Evolutionary conservation across 2,329 filamentous ascomycete genomes (phyloP), one percentile per base, ranked within the genome.

Genomic region (Cladosporium sp.): DNA sequence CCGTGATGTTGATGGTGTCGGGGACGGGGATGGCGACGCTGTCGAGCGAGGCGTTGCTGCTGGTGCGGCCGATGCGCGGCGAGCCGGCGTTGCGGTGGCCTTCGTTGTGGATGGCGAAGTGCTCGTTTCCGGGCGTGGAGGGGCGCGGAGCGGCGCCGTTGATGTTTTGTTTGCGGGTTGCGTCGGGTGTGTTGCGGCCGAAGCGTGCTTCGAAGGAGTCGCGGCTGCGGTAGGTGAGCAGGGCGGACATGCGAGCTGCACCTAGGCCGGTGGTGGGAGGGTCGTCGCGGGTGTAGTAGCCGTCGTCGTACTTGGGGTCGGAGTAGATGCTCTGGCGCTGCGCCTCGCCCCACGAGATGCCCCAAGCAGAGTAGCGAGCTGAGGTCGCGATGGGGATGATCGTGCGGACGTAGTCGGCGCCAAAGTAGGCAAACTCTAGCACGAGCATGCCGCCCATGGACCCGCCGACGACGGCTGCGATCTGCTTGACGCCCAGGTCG

Each of bases 171-270:
- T 88, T 86, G 76, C 90, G 91, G 6, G 90, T 90, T 0, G 93
- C 88, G 75, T 98, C 93, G 0, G 93, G 93, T 2, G 88, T 94
- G 77, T 97, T 98, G 66, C 95, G 88, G 21, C 95, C 95, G 75
- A 99, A 99, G 4, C 95, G 89, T 21, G 93, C 88, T 81, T 99
- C 95, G 72, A 99, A 99, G 0, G 95, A 98, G 80, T 99, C 94
- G 61, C 95, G 91, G 77, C 93, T 97, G 71, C 95, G 89, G 80
- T 99, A 99, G 7, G 95, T 99, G 73, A 99, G 83, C 44, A 99
- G 86, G 1, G 95, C 95, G 66, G 93, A 92, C 95, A 99, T 99
- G 74, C 95, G 92, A 30, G 95, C 95, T 8, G 95, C 95, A 14
- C 93, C 93, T 2, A 99, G 86, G 0, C 95, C 95, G 0, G 93